Evolutionary conservation across 2,329 filamentous ascomycete genomes (phyloP), one percentile per base, ranked within the genome.

Genomic region (Raffaelea deltoideospora): DNA sequence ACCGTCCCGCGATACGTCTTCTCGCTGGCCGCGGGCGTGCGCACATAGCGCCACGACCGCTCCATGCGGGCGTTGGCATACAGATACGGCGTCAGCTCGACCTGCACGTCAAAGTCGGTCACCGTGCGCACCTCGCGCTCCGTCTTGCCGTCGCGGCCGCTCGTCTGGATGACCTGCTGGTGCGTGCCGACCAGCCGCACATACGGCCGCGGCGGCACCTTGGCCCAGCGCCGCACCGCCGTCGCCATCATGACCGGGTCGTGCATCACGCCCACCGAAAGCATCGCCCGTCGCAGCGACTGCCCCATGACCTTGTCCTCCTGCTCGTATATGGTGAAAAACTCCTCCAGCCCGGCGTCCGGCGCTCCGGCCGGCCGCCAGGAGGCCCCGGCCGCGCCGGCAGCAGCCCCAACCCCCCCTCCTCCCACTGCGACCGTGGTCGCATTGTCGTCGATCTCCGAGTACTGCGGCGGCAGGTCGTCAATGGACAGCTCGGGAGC

Each of bases 1-100:
- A 75, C 60, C 4, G 73, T 74, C 17, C 80, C 80, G n/a, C 80
- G 75, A 37, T 69, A 65, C 10, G 69, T 68, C 43, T 72, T 70
- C 45, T 78, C 70, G 36, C 63, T 57, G 47, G 77, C 71, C 34
- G 69, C 61, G 0, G 70, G 69, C 0, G 69, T 67, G 10, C 56
- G 54, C n/a, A 76, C 43, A 20, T 55, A 44, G 10, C 53, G 47
- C 65, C 60, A 67, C 6, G 63, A 59, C 28, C 41, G 42, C 23
- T 50, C 54, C 18, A 50, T 52, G 31, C 50, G 47, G 15, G 61
- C 57, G 41, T 69, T 58, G 5, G 60, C 51, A 47, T 65, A 69
- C 13, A 79, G 60, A 28, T 72, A 65, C 5, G 69, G 63, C 2
- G 71, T 74, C 44, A 79, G 55, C 38, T 77, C 72, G 41, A 78